phyloP scores from a whole-genome alignment of 352 stramenopile genomes.

The Pythium vanterpoolii region DNA sequence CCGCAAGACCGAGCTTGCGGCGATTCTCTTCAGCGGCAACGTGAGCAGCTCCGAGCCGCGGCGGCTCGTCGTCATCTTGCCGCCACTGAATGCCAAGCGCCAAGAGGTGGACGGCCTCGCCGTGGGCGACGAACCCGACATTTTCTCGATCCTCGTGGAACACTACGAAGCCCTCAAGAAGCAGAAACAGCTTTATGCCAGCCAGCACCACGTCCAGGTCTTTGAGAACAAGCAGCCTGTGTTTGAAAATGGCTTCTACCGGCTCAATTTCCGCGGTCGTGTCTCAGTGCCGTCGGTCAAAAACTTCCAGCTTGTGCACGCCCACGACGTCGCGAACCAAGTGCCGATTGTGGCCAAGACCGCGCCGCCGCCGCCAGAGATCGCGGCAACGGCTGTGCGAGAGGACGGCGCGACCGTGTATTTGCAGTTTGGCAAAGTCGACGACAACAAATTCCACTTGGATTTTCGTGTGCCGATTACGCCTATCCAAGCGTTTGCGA shows the following conservation, averaged over 20 bases:
- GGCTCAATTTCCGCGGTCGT: conserved; percentile 78
- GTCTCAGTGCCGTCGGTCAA: conserved; percentile 75
- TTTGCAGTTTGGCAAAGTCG: conserved; percentile 79
- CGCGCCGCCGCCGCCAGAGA: neutral
- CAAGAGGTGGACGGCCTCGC: conserved; percentile 49
- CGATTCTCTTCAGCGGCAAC: conserved; percentile 57
- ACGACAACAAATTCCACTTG: conserved; percentile 78
- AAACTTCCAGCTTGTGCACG: conserved; percentile 71
- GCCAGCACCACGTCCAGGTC: conserved; percentile 33
- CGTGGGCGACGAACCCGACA: conserved; percentile 37
- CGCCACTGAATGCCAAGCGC: conserved; percentile 38
- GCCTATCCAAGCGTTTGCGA: conserved; percentile 68
- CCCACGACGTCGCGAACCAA: conserved; percentile 1
- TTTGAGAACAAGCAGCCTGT: conserved; percentile 68
- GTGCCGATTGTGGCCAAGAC: conserved; percentile 6
- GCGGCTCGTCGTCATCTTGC: conserved; percentile 41
- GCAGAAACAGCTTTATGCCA: neutral
- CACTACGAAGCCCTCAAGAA: conserved; percentile 30
- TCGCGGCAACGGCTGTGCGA: neutral
- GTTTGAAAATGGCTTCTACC: conserved; percentile 79
- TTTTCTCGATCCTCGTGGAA: conserved; percentile 57
- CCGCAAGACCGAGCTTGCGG: conserved; percentile 71
- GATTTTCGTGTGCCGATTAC: conserved; percentile 72
- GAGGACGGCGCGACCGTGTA: conserved; percentile 27
- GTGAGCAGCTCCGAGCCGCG: conserved; percentile 50